Conservation (phyloP, 2,329 filamentous ascomycete species). For the Tolypocladium endophyticum region DNA sequence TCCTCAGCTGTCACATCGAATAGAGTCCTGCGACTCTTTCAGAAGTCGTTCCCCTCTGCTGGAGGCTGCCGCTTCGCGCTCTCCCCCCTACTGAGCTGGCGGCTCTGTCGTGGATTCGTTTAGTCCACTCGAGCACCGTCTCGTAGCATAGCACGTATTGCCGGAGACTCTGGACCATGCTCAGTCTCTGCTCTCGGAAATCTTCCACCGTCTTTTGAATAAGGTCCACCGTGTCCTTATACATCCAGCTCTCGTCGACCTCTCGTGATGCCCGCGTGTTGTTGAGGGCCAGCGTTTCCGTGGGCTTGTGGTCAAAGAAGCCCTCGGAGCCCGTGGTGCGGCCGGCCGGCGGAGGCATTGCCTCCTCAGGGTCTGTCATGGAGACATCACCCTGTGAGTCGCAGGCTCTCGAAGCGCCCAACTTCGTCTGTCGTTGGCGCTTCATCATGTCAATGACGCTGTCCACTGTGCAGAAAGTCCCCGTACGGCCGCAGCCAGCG, state of each 20-base stretch:
- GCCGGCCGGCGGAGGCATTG: conserved; percentile 16
- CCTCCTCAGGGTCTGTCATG: conserved; percentile 27
- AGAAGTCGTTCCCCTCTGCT: conserved; percentile 8
- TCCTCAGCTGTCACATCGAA: not conserved
- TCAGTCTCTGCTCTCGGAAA: conserved; percentile 77
- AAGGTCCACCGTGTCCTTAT: conserved; percentile 62
- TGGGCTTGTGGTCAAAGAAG: conserved; percentile 4
- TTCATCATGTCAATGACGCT: conserved; percentile 95
- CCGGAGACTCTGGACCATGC: conserved; percentile 90
- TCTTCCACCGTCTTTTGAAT: conserved; percentile 84
- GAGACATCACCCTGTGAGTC: conserved; percentile 33
- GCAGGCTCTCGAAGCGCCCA: conserved; percentile 7
- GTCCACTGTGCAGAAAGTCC: conserved; percentile 93
- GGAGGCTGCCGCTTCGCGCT: conserved; percentile 21
- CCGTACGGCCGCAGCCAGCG: conserved; percentile 89
- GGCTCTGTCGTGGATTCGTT: conserved; percentile 30
- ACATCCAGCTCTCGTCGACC: conserved; percentile 53
- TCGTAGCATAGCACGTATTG: conserved; percentile 98
- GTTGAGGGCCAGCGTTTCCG: conserved; percentile 6
- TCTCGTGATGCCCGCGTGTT: conserved; percentile 2
- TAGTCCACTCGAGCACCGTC: conserved; percentile 80
- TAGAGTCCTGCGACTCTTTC: not conserved
- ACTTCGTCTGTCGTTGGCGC: conserved; percentile 50
- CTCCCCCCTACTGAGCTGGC: conserved; percentile 9
- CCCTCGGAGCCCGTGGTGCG: conserved; percentile 11